Conservation (phyloP, 2,329 filamentous ascomycete species). For the Colletotrichum tabaci region DNA sequence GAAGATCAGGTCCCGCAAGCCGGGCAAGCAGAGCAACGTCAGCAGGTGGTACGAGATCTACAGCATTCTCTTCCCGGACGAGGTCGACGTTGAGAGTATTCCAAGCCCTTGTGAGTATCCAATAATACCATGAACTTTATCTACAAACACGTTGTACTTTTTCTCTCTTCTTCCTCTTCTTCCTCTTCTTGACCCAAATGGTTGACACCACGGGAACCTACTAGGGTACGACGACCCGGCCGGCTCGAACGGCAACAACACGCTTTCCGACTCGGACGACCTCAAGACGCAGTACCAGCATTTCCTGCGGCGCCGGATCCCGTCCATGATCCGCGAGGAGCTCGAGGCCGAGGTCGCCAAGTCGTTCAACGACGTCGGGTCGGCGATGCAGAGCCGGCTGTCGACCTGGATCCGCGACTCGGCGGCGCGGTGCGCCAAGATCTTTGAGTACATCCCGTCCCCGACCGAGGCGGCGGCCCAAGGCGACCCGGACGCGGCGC, state of each 20-base stretch:
- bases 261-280: constrained; percentile 20
- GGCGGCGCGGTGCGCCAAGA: constrained; percentile 7
- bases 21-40: constrained; percentile 48
- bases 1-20: constrained; percentile 51
- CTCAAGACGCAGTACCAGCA: constrained; percentile 42
- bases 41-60: constrained; percentile 58
- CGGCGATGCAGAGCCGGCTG: constrained; percentile 1
- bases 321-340: constrained; percentile 49
- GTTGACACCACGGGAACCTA: neutral
- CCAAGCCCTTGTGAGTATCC: constrained; percentile 41
- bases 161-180: too few relatives aligned
- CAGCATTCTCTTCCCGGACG: constrained; percentile 51
- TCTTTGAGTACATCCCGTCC: constrained; percentile 25
- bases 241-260: constrained; percentile 37
- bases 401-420: constrained; percentile 6
- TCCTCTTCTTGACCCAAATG: neutral
- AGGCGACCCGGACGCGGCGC: constrained; percentile 15
- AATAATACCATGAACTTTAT: neutral
- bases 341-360: constrained; percentile 48
- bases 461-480: constrained; percentile 9
- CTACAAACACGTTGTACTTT: too few relatives aligned
- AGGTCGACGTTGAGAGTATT: constrained; percentile 14
- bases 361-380: constrained; percentile 44
- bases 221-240: constrained; percentile 52
- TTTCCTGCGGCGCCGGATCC: constrained; percentile 51